A percentile compares a stretch with the other conserved stretches of the same genome.
Conservation (phyloP, 208 protist species). For the Acanthamoeba sp. region DNA sequence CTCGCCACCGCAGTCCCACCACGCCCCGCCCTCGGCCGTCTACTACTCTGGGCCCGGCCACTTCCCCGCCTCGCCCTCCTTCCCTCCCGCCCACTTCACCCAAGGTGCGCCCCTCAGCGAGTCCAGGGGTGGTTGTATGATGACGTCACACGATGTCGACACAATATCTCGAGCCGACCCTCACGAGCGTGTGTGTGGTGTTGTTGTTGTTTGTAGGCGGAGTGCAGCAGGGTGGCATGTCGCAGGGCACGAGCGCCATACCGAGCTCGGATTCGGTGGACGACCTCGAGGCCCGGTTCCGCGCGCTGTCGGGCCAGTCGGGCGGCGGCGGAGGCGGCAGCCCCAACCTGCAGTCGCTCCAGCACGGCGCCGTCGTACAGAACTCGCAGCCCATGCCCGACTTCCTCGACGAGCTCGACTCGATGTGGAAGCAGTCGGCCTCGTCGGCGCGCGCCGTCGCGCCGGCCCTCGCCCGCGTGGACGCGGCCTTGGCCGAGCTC, state of each 20-base stretch:
- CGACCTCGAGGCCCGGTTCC: slow-evolving; percentile 63
- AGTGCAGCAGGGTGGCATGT: background rate
- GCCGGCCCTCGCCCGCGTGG: background rate
- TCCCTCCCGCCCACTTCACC: background rate
- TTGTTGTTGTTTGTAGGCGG: background rate
- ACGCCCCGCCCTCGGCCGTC: background rate
- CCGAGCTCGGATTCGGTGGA: slow-evolving; percentile 3
- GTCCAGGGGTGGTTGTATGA: too few relatives aligned
- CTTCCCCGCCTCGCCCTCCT: background rate
- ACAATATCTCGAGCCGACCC: too few relatives aligned
- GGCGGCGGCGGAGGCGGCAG: background rate
- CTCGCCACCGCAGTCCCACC: background rate
- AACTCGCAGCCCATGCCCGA: slow-evolving; percentile 35
- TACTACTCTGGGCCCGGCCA: background rate
- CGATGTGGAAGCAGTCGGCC: slow-evolving; percentile 41
- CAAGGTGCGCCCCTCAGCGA: background rate
- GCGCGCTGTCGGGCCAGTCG: background rate
- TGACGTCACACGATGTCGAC: too few relatives aligned
- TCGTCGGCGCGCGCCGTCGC: background rate
- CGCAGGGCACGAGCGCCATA: background rate
- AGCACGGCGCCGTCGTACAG: slow-evolving; percentile 23
- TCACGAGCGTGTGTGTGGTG: background rate
- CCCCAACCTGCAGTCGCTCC: background rate
- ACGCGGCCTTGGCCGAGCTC: background rate
- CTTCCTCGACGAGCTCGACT: slow-evolving; percentile 52